A percentile compares a stretch with the other conserved stretches of the same genome.
These are phyloP conservation scores for Goniomonas avonlea DNA, from an alignment of 78 protist genomes.

Conservation along the genomic window DNA sequence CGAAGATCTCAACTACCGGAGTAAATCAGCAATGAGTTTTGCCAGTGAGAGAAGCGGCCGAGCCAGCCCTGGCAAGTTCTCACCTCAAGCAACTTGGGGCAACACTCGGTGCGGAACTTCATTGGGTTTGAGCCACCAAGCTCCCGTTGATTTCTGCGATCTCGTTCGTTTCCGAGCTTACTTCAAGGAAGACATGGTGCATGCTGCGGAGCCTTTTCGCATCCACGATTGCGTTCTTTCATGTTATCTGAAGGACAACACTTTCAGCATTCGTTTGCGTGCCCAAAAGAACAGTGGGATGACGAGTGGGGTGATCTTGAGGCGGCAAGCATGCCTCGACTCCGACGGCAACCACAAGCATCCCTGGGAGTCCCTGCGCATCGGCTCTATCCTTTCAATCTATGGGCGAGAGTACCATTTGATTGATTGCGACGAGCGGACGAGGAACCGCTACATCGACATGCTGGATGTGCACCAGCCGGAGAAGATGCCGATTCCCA, in stretches of 20 bases:
- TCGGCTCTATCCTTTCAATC: neutral
- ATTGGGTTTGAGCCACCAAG: too few species aligned
- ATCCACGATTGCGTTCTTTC: neutral
- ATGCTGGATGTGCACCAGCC: neutral
- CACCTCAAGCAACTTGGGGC: too few species aligned
- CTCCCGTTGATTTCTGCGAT: too few species aligned
- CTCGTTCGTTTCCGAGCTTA: too few species aligned
- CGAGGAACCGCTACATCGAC: neutral
- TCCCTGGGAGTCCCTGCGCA: neutral
- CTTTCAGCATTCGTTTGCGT: slow-evolving; percentile 10
- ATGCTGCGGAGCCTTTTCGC: neutral
- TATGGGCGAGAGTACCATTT: slow-evolving; percentile 8
- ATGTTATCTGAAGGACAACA: slow-evolving; percentile 5
- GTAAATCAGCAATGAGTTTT: too few species aligned
- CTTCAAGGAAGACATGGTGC: too few species aligned
- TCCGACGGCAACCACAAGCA: neutral
- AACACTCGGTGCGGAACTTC: too few species aligned
- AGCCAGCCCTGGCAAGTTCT: too few species aligned
- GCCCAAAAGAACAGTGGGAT: slow-evolving; percentile 29
- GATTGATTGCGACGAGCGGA: neutral
- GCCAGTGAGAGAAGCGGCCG: too few species aligned
- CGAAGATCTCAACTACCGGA: too few species aligned
- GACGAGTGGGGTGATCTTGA: slow-evolving; percentile 25
- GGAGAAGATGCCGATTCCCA: slow-evolving; percentile 5
- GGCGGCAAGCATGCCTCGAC: slow-evolving; percentile 12